Base-by-base conservation (phyloP, 208 protist genomes). In the Crithidia brevicula region DNA sequence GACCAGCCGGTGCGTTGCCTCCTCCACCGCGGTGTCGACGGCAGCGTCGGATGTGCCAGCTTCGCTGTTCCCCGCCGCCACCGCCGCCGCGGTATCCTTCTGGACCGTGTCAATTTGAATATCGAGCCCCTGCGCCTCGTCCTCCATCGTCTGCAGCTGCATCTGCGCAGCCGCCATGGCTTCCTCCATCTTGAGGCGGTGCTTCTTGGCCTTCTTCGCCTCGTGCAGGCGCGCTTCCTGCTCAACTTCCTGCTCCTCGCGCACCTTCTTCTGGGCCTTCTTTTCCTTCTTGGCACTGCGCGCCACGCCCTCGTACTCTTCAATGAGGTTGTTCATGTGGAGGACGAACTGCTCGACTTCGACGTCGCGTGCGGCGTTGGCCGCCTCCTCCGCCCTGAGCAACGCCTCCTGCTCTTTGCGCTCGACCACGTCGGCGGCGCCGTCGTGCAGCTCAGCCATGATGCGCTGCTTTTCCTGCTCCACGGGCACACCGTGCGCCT, bases 141-240 rank as follows among this genome's bases (percentile, higher is more conserved):
- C 54, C 0, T 65, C 62, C 28, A 69, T 66, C 33, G 68, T 71
- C 43, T 73, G 74, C 11, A 88, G 28, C 25, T 85, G 52, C 34
- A 46, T 50, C 42, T 27, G 49, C 7, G 86, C 52, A 18, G 74
- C 56, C 10, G 81, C 75, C 8, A 89, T 42, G 3, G 61, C 58
- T 43, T 91, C 87, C 59, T 91, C 70, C 36, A 82, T 38, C 70
- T 89, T 93, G 16, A 86, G 30, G 11, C 91, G 87, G 10, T 61
- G 50, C 79, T 96, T 96, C 77, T 97, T 96, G 0, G 77, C 76
- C 67, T 89, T 89, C 59, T 96, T 95, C 0, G 89, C 88, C 59
- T 94, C 82, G 16, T 84, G 79, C 61, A 94, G 25, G 42, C 43
- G 62, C 56, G 80, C 82, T 56, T 89, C 86, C 11, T 82, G 56